phyloP scores from a whole-genome alignment of 768 basidiomycete species.

The Tulasnella sp. region DNA sequence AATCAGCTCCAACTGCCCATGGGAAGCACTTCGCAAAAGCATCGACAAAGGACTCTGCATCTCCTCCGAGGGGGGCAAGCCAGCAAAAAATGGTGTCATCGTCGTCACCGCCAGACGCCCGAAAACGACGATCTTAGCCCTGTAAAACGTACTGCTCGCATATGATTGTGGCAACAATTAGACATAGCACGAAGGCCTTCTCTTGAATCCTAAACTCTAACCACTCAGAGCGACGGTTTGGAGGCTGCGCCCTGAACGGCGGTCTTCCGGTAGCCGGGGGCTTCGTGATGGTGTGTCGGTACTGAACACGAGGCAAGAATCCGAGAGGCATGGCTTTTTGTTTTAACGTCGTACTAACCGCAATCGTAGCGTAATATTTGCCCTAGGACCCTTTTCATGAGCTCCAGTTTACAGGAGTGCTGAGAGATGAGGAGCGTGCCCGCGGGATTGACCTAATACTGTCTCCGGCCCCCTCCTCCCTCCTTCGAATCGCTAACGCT shows the following conservation, averaged over 20 bases:
- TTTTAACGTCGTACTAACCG: constrained; percentile 21
- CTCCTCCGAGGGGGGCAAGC: not conserved
- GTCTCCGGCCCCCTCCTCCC: not conserved
- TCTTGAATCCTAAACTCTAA: not conserved
- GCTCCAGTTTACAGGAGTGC: constrained; percentile 9
- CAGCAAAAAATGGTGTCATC: not conserved
- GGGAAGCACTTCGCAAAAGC: not conserved
- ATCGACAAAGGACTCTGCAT: not conserved
- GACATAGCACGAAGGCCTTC: not conserved
- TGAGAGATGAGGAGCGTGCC: constrained; percentile 6
- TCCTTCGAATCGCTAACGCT: constrained; percentile 10
- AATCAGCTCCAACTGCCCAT: not conserved
- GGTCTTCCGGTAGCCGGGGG: constrained; percentile 10
- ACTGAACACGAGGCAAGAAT: constrained; percentile 17
- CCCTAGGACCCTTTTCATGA: not conserved
- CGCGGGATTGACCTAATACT: constrained; percentile 1
- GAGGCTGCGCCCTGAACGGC: not conserved
- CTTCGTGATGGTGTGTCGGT: constrained; percentile 9
- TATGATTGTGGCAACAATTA: not conserved
- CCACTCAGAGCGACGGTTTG: constrained; percentile 8
- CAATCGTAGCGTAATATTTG: constrained; percentile 16
- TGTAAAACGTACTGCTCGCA: not conserved
- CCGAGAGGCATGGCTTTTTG: constrained; percentile 5
- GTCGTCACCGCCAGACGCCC: not conserved
- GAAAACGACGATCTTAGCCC: not conserved